phyloP scores from a whole-genome alignment of 2,329 filamentous ascomycete genomes.

The Simplicillium sp. region DNA sequence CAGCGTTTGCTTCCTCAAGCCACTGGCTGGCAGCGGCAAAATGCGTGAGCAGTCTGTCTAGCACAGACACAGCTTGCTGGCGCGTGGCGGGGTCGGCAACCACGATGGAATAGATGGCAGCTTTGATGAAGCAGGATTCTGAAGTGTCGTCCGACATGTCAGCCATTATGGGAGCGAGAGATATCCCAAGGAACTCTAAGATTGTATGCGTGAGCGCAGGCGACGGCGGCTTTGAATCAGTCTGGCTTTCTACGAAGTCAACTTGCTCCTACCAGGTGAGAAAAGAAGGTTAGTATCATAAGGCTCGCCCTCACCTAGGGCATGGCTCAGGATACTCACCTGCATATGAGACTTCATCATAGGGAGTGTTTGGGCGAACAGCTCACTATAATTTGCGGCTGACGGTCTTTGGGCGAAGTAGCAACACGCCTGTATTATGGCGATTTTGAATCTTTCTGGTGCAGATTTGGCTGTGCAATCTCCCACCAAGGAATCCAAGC shows the following conservation, averaged over 20 bases:
- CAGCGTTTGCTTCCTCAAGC: no score
- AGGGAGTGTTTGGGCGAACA: conserved; percentile 45
- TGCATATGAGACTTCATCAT: conserved; percentile 49
- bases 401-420: conserved; percentile 49
- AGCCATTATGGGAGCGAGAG: conserved; percentile 24
- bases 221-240: no score
- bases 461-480: conserved; percentile 47
- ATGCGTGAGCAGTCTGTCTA: conserved; percentile 32
- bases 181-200: conserved; percentile 47
- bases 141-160: conserved; percentile 16
- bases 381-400: conserved; percentile 37
- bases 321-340: conserved; percentile 26
- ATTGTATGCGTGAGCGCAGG: conserved; percentile 26
- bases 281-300: no score
- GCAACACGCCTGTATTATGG: conserved; percentile 51
- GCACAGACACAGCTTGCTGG: conserved; percentile 35
- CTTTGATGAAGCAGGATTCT: conserved; percentile 29
- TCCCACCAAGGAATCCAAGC: conserved; percentile 45
- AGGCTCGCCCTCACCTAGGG: no score
- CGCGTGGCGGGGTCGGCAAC: conserved; percentile 41
- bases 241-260: no score
- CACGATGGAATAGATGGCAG: conserved; percentile 44
- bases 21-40: no score
- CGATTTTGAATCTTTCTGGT: conserved; percentile 51
- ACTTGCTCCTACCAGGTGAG: no score